phyloP scores from a whole-genome alignment of 176 grass and related monocot species.

The Oryza brachyantha region DNA sequence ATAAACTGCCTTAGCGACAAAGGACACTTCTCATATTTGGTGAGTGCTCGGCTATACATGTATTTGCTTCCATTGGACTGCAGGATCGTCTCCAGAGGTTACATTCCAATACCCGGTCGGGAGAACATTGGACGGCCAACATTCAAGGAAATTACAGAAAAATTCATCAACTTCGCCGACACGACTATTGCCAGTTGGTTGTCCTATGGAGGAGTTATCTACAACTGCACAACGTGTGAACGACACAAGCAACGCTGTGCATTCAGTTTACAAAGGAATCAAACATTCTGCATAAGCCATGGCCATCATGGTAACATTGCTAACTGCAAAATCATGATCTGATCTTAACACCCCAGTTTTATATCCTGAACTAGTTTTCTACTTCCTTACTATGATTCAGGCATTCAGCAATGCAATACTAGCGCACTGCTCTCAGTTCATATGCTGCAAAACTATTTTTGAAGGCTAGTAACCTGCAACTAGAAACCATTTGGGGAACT shows the following conservation, averaged over 20 bases:
- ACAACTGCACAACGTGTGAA: neutral
- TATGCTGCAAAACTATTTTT: no score
- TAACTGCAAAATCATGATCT: neutral
- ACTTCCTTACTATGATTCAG: no score
- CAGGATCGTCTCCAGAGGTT: neutral
- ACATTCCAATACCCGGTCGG: neutral
- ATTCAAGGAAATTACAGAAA: neutral
- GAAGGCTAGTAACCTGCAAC: no score
- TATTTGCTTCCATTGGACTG: neutral
- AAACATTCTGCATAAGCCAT: neutral
- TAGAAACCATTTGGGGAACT: no score
- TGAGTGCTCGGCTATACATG: fast-evolving
- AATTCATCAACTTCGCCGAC: conserved; percentile 3
- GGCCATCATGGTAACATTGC: neutral
- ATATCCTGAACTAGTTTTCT: neutral
- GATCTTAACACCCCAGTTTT: neutral
- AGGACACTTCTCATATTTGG: neutral
- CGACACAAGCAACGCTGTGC: neutral
- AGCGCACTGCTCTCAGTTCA: no score
- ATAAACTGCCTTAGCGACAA: neutral
- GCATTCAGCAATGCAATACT: no score
- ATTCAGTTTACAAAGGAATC: neutral
- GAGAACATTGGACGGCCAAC: neutral
- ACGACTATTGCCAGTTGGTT: neutral
- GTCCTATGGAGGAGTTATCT: no score